A percentile compares a stretch with the other conserved stretches of the same genome.
Conservation (phyloP, 345 rosid genomes). For the Streptanthus diversifolius region DNA sequence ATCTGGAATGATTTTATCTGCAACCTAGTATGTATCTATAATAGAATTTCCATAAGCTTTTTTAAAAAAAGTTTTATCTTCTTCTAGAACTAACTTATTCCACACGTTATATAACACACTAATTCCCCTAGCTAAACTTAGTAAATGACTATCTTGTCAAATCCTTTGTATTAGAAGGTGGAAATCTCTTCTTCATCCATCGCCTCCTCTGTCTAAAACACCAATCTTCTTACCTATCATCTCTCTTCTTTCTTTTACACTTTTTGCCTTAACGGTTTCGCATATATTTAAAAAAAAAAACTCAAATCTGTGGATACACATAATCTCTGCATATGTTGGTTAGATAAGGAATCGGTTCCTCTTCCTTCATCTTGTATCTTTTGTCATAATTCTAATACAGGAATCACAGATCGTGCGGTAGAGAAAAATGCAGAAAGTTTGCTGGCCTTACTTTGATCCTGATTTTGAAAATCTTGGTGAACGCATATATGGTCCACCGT, state of each 20-base stretch:
- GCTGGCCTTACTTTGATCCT: constrained; percentile 85
- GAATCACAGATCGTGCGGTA: constrained; percentile 4
- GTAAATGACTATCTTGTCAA: constrained; percentile 31
- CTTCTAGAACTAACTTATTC: constrained; percentile 24
- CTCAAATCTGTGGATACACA: background rate
- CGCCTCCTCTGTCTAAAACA: constrained; percentile 13
- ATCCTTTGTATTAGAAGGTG: constrained; percentile 22
- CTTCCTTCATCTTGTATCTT: background rate
- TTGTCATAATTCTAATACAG: background rate
- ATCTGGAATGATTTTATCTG: background rate
- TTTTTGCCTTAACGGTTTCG: constrained; percentile 17
- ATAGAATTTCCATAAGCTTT: background rate
- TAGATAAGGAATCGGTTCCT: background rate
- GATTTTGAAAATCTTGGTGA: constrained; percentile 65
- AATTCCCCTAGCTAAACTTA: constrained; percentile 27
- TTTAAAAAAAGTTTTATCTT: background rate
- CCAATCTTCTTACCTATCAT: constrained; percentile 2
- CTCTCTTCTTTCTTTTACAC: background rate
- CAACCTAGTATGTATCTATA: background rate
- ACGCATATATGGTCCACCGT: constrained; percentile 70
- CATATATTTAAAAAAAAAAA: background rate
- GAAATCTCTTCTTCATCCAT: constrained; percentile 22
- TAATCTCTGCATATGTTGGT: background rate
- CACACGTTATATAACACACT: constrained; percentile 29
- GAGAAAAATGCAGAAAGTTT: constrained; percentile 50